These are phyloP conservation scores for Blastocystis sp. DNA, from an alignment of 352 stramenopile genomes.

Conservation along the genomic window DNA sequence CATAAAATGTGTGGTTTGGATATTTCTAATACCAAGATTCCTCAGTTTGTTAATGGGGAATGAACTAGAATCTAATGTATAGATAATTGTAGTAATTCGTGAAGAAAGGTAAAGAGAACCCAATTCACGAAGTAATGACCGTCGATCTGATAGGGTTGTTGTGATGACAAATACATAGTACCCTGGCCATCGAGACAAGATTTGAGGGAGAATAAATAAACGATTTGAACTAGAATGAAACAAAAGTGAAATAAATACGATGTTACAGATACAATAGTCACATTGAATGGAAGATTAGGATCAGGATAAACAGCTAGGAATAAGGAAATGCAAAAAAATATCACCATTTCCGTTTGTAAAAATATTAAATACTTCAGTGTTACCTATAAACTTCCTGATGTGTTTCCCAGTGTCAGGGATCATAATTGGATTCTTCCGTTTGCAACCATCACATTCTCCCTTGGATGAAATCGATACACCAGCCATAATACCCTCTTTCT, in stretches of 20 bases:
- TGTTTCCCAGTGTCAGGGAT: background rate
- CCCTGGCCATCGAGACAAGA: conserved; percentile 17
- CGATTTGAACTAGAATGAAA: background rate
- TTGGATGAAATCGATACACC: too few species aligned
- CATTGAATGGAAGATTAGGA: background rate
- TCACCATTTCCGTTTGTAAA: background rate
- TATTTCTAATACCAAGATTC: conserved; percentile 3
- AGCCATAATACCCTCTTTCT: too few species aligned
- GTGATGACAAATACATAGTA: background rate
- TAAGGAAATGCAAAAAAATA: background rate
- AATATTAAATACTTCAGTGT: background rate
- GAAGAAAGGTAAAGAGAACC: background rate
- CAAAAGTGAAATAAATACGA: background rate
- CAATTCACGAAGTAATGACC: background rate
- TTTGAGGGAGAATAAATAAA: conserved; percentile 9
- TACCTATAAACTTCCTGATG: conserved; percentile 1
- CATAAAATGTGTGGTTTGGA: background rate
- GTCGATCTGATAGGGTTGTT: background rate
- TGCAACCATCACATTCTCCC: background rate
- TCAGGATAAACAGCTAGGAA: background rate
- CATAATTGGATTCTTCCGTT: background rate
- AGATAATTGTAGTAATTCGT: background rate
- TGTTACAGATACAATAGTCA: background rate
- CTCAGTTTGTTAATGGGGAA: conserved; percentile 45
- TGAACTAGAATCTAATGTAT: background rate